Evolutionary conservation across 2,329 filamentous ascomycete species (phyloP).

Genomic region (Aureobasidium zeae): DNA sequence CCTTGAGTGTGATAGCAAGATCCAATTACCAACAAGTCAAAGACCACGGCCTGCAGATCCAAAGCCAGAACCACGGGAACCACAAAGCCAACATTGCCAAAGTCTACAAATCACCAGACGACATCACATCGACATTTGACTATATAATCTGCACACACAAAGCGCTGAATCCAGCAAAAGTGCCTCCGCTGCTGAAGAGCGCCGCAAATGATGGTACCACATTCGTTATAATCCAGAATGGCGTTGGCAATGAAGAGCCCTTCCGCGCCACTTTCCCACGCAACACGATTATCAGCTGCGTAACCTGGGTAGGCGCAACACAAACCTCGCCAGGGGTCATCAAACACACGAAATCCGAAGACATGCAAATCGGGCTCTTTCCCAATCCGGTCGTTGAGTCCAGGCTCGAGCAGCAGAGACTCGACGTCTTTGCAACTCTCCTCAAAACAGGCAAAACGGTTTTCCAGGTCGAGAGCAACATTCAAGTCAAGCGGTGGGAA

Average conservation of each 20-base stretch:
- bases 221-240: slow-evolving; percentile 56
- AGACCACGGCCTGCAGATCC: slow-evolving; percentile 34
- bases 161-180: slow-evolving; percentile 31
- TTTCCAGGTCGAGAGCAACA: slow-evolving; percentile 42
- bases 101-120: slow-evolving; percentile 33
- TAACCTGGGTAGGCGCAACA: slow-evolving; percentile 46
- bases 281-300: slow-evolving; percentile 47
- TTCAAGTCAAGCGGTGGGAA: slow-evolving; percentile 50
- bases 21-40: slow-evolving; percentile 39
- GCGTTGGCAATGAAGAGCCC: slow-evolving; percentile 51
- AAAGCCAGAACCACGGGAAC: slow-evolving; percentile 35
- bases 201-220: slow-evolving; percentile 38
- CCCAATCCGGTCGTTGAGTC: slow-evolving; percentile 29
- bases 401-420: slow-evolving; percentile 28
- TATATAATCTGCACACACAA: slow-evolving; percentile 41
- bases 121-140: slow-evolving; percentile 31
- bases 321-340: slow-evolving; percentile 44
- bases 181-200: slow-evolving; percentile 32
- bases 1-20: slow-evolving; percentile 36
- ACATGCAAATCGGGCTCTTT: slow-evolving; percentile 48
- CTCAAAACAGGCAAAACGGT: slow-evolving; percentile 37
- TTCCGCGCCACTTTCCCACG: slow-evolving; percentile 41
- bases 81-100: slow-evolving; percentile 21
- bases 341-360: slow-evolving; percentile 43
- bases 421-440: slow-evolving; percentile 37